phyloP scores from a whole-genome alignment of 805 yeast genomes.

The Yarrowia sp. region DNA sequence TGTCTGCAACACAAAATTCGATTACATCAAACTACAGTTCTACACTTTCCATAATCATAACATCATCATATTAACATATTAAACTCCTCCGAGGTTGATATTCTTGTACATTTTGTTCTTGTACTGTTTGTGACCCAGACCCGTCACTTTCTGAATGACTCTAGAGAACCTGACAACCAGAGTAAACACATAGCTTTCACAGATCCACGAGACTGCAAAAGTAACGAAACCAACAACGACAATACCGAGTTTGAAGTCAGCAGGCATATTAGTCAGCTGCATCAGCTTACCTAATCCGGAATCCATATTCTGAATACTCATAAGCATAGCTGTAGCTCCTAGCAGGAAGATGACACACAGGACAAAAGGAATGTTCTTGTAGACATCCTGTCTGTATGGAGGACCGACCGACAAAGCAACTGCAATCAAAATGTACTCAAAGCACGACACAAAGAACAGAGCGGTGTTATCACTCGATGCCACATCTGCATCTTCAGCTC shows the following conservation, averaged over 20 bases:
- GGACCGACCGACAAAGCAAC: constrained; percentile 86
- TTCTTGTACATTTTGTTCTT: constrained; percentile 44
- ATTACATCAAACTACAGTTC: background rate
- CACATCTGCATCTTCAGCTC: constrained; percentile 75
- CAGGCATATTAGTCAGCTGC: constrained; percentile 67
- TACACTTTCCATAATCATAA: background rate
- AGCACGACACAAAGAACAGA: constrained; percentile 74
- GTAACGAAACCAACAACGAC: constrained; percentile 24
- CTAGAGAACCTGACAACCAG: background rate
- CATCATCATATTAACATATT: background rate
- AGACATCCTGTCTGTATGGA: constrained; percentile 81
- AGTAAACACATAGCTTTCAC: background rate
- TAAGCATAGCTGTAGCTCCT: constrained; percentile 51
- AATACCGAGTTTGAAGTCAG: constrained; percentile 46
- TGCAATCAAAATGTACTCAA: constrained; percentile 85
- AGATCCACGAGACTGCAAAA: constrained; percentile 11
- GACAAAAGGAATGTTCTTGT: constrained; percentile 66
- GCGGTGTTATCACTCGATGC: constrained; percentile 87
- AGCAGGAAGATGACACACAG: constrained; percentile 54
- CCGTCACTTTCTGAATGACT: background rate
- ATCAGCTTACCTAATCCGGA: constrained; percentile 63
- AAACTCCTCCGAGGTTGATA: constrained; percentile 11
- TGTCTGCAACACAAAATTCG: too few species aligned
- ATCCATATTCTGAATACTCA: constrained; percentile 50
- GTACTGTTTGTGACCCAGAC: constrained; percentile 40